Percentiles rank a stretch among this genome's conserved stretches.
These are phyloP conservation scores for Saccharomycopsis babjevae DNA, from an alignment of 805 yeast genomes.

Conservation along the genomic window DNA sequence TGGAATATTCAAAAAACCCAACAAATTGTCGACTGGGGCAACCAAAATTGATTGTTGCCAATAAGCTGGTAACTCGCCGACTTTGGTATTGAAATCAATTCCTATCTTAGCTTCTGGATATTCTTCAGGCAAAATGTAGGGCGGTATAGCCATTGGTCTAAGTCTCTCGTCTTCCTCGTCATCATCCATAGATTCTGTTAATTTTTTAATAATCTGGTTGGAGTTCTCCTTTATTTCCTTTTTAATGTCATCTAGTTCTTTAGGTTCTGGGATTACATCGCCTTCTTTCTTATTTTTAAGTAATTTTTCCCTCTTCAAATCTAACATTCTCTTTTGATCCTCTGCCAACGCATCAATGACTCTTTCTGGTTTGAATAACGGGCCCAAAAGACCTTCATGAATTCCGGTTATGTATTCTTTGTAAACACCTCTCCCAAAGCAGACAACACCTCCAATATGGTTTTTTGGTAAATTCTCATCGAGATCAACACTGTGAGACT, in stretches of 20 bases:
- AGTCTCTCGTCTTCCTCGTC: slow-evolving; percentile 19
- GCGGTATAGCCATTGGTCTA: slow-evolving; percentile 29
- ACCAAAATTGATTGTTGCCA: slow-evolving; percentile 73
- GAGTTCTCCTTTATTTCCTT: slow-evolving; percentile 15
- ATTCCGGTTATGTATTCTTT: slow-evolving; percentile 86
- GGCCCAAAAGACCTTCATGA: slow-evolving; percentile 93
- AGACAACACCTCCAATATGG: slow-evolving; percentile 74
- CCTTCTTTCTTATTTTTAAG: slow-evolving; percentile 11
- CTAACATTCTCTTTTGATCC: slow-evolving; percentile 3
- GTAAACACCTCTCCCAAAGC: slow-evolving; percentile 92
- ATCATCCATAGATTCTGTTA: neutral
- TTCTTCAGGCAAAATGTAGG: slow-evolving; percentile 52
- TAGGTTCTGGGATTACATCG: slow-evolving; percentile 2
- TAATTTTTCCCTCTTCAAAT: slow-evolving; percentile 1
- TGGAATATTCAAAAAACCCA: slow-evolving; percentile 74
- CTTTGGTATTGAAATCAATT: slow-evolving; percentile 13
- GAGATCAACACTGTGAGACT: slow-evolving; percentile 37
- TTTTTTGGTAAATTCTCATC: slow-evolving; percentile 30
- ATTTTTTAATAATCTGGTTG: slow-evolving; percentile 12
- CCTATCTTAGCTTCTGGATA: slow-evolving; percentile 46
- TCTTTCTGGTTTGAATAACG: slow-evolving; percentile 46
- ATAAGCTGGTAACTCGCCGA: slow-evolving; percentile 40
- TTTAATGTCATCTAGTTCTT: slow-evolving; percentile 7
- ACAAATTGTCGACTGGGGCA: slow-evolving; percentile 62
- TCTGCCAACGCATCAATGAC: slow-evolving; percentile 19